Percentiles rank a stretch among this genome's conserved stretches.
Conservation (phyloP, 345 rosid species). For the Linum trigynum region DNA sequence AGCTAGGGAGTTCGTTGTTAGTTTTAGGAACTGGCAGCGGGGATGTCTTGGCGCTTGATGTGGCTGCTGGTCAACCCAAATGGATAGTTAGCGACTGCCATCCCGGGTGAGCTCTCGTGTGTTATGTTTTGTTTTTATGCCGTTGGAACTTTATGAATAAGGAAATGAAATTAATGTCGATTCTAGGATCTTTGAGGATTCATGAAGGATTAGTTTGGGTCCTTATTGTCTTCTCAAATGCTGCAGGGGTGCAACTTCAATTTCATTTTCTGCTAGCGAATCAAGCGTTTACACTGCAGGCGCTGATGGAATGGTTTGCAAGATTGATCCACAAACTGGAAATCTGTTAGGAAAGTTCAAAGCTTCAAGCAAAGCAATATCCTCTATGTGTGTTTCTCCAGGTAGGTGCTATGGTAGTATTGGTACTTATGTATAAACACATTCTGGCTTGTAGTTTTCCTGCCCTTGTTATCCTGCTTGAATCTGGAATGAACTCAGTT, state of each 20-base stretch:
- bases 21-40: conserved; percentile 86
- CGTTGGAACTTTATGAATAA: background rate
- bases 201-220: background rate
- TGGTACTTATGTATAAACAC: background rate
- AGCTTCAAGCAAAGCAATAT: conserved; percentile 38
- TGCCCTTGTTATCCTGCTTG: background rate
- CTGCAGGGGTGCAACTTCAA: conserved; percentile 81
- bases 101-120: conserved; percentile 61
- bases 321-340: conserved; percentile 48
- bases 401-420: conserved; percentile 24
- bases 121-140: background rate
- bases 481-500: background rate
- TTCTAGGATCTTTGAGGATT: background rate
- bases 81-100: conserved; percentile 86
- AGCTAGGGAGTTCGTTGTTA: conserved; percentile 52
- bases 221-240: background rate
- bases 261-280: conserved; percentile 56
- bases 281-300: conserved; percentile 64
- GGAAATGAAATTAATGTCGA: background rate
- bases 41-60: conserved; percentile 88
- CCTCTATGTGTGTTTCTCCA: conserved; percentile 66
- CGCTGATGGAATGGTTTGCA: conserved; percentile 87
- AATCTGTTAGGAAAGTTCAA: conserved; percentile 3
- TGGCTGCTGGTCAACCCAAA: conserved; percentile 77
- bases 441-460: background rate